Conservation (phyloP, 1,284 basidiomycete genomes). For the Apiotrichum laibachii region DNA sequence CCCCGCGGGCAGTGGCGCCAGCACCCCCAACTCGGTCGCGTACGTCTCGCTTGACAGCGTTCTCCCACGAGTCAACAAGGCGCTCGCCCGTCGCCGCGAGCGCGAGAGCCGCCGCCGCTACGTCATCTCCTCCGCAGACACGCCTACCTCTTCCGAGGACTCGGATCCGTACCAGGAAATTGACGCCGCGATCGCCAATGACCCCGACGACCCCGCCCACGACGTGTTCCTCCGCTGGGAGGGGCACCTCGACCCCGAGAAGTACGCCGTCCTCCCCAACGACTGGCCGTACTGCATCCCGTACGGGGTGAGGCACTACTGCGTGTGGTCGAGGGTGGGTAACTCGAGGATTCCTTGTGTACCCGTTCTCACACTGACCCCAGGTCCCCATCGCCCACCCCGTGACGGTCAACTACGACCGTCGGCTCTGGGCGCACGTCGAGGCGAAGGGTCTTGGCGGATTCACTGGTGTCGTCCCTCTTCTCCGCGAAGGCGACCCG, state of each 20-base stretch:
- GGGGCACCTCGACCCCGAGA: constrained; percentile 31
- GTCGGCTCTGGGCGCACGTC: constrained; percentile 36
- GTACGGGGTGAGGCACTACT: constrained; percentile 44
- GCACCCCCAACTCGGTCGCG: constrained; percentile 16
- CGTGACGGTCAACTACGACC: constrained; percentile 39
- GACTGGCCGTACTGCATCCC: constrained; percentile 51
- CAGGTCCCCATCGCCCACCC: constrained; percentile 48
- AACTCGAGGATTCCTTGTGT: not conserved
- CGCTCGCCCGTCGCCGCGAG: not conserved
- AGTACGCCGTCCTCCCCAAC: constrained; percentile 45
- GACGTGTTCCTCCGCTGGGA: constrained; percentile 36
- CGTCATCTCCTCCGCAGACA: not conserved
- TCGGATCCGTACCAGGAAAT: not conserved
- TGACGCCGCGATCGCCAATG: not conserved
- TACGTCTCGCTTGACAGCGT: constrained; percentile 19
- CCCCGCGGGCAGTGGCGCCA: constrained; percentile 9
- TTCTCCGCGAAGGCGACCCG: not conserved
- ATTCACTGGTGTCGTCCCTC: constrained; percentile 44
- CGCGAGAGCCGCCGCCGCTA: not conserved
- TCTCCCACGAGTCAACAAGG: constrained; percentile 10
- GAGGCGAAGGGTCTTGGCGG: constrained; percentile 44
- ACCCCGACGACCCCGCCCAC: constrained; percentile 4
- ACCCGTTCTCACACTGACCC: not conserved
- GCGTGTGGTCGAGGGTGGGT: constrained; percentile 48
- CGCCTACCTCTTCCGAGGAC: not conserved